Evolutionary conservation across 2,329 filamentous ascomycete species (phyloP).

Genomic region (Coniochaeta sp.): DNA sequence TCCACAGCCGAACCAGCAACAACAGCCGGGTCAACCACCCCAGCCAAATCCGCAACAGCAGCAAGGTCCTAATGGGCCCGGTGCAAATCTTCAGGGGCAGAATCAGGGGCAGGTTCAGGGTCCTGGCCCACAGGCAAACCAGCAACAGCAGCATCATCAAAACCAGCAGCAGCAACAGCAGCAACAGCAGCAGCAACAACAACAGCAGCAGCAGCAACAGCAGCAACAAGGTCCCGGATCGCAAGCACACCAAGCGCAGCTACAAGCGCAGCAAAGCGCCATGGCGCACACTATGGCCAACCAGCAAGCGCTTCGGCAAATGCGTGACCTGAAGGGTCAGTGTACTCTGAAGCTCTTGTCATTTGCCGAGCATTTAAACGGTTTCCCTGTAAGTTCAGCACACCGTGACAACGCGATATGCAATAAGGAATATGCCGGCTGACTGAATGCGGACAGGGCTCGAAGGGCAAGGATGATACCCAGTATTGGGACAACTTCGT

Average conservation of each 20-base stretch:
- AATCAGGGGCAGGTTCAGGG: conserved; percentile 10
- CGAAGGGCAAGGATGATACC: conserved; percentile 59
- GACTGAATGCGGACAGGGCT: conserved; percentile 30
- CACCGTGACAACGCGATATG: not conserved
- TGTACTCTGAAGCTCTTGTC: conserved; percentile 53
- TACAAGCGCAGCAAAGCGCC: conserved; percentile 22
- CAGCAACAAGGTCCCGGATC: conserved; percentile 28
- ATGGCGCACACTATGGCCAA: not conserved
- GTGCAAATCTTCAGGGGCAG: conserved; percentile 7
- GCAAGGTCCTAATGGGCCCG: conserved; percentile 9
- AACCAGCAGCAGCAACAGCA: conserved; percentile 26
- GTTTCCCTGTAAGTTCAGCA: conserved; percentile 39
- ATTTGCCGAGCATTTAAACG: conserved; percentile 55
- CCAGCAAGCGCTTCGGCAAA: not conserved
- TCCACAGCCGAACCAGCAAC: conserved; percentile 29
- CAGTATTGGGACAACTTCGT: conserved; percentile 77
- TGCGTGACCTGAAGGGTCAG: conserved; percentile 45
- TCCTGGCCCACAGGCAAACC: conserved; percentile 17
- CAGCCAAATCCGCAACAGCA: conserved; percentile 11
- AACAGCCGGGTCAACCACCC: conserved; percentile 20
- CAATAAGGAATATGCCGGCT: conserved; percentile 4
- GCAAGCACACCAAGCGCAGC: conserved; percentile 31
- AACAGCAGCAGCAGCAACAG: conserved; percentile 36
- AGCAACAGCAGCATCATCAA: conserved; percentile 16
- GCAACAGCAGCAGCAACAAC: conserved; percentile 28